These are phyloP conservation scores for Naganishia friedmannii DNA, from an alignment of 768 basidiomycete genomes.

Conservation along the genomic window DNA sequence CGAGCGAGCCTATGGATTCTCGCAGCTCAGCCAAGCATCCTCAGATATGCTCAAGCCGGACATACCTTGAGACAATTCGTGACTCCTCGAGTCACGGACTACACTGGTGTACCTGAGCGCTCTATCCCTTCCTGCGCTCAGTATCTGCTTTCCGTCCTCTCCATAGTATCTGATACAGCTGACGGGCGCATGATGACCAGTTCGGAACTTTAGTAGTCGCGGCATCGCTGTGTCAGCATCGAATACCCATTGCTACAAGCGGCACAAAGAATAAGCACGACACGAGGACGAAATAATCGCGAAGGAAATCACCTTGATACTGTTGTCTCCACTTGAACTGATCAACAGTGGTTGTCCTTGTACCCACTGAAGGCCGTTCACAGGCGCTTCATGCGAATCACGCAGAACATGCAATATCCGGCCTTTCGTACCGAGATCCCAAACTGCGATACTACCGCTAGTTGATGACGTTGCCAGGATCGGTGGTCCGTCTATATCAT, in stretches of 20 bases:
- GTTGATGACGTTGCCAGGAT: conserved; percentile 84
- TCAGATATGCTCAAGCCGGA: conserved; percentile 34
- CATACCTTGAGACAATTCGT: conserved; percentile 83
- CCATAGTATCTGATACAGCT: conserved; percentile 92
- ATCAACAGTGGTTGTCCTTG: conserved; percentile 87
- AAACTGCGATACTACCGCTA: conserved; percentile 81
- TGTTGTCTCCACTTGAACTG: conserved; percentile 89
- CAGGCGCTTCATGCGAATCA: conserved; percentile 81
- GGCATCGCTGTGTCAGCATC: conserved; percentile 85
- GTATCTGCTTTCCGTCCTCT: conserved; percentile 89
- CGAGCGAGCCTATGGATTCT: conserved; percentile 65
- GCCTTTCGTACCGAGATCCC: conserved; percentile 83
- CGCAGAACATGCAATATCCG: conserved; percentile 77
- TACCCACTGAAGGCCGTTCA: conserved; percentile 84
- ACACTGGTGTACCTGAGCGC: conserved; percentile 85
- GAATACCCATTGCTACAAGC: conserved; percentile 87
- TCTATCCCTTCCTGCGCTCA: conserved; percentile 79
- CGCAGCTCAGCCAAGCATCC: neutral
- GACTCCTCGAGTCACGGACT: conserved; percentile 89
- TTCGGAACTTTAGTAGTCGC: conserved; percentile 81
- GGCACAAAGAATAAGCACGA: neutral
- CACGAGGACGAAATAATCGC: too few relatives aligned
- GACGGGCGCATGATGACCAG: conserved; percentile 87
- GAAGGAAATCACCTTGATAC: conserved; percentile 68
- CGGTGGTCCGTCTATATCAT: conserved; percentile 70